Conservation (phyloP, 257 asterid genomes). For the Avicennia marina region DNA sequence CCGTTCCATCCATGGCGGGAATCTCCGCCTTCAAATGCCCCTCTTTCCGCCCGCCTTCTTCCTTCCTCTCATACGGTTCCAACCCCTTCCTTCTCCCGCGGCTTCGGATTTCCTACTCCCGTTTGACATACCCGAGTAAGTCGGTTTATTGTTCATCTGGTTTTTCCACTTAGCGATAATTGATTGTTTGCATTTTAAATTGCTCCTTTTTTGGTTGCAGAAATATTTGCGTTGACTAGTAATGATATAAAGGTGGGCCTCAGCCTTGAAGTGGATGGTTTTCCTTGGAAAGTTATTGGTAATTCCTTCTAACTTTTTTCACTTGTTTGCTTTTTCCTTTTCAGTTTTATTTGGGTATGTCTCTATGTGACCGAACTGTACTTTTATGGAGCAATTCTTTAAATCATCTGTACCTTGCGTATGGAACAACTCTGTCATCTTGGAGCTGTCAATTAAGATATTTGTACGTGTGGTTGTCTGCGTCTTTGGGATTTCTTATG, state of each 20-base stretch:
- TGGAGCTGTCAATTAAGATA: not conserved
- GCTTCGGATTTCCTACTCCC: slow-evolving; percentile 31
- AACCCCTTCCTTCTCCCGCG: slow-evolving; percentile 27
- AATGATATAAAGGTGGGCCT: slow-evolving; percentile 91
- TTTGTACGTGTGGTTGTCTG: not conserved
- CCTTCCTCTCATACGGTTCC: slow-evolving; percentile 29
- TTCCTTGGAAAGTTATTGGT: slow-evolving; percentile 94
- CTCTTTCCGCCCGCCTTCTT: slow-evolving; percentile 36
- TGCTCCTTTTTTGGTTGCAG: slow-evolving; percentile 28
- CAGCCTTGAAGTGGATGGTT: slow-evolving; percentile 89
- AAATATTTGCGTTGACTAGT: slow-evolving; percentile 69
- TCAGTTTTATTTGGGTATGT: not conserved
- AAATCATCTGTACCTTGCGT: not conserved
- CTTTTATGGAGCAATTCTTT: not conserved
- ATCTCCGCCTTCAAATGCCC: slow-evolving; percentile 44
- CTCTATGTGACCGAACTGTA: not conserved
- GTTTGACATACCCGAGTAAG: slow-evolving; percentile 54
- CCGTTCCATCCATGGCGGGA: slow-evolving; percentile 56
- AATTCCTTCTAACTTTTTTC: slow-evolving; percentile 14
- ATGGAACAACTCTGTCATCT: no score
- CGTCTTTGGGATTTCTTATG: not conserved
- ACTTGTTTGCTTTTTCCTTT: not conserved
- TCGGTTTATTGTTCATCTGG: not conserved
- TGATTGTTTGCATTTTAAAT: not conserved
- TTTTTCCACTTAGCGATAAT: not conserved